Evolutionary conservation across 2,329 filamentous ascomycete genomes (phyloP).

Genomic region (Apiospora saccharicola): DNA sequence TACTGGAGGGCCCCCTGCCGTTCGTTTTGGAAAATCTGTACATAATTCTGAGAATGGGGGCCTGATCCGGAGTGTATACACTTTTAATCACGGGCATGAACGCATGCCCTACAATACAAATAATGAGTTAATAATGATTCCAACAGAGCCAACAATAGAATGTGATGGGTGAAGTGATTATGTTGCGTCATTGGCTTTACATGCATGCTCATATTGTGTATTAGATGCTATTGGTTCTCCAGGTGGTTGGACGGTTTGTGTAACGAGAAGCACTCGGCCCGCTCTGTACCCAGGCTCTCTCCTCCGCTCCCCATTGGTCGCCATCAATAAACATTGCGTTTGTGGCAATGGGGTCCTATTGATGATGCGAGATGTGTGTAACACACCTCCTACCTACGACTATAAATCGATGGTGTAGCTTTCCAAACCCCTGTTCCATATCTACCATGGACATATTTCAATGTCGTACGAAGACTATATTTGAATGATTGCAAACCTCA

Average conservation of each 20-base stretch:
- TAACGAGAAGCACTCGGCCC: background rate
- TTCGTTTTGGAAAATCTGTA: constrained; percentile 17
- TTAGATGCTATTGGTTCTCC: background rate
- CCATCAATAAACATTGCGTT: too few relatives aligned
- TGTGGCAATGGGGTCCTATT: background rate
- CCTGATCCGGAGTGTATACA: constrained; percentile 9
- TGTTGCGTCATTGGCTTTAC: background rate
- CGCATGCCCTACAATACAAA: constrained; percentile 1
- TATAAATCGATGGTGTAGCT: too few relatives aligned
- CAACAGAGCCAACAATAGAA: background rate
- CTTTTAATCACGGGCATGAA: constrained; percentile 20
- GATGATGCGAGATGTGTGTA: background rate
- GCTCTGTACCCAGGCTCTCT: background rate
- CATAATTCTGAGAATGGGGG: constrained; percentile 21
- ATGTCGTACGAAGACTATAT: too few relatives aligned
- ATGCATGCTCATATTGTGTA: background rate
- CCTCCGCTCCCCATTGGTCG: background rate
- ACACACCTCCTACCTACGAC: too few relatives aligned
- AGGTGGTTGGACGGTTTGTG: background rate
- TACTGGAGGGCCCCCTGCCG: constrained; percentile 17
- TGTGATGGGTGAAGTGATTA: background rate
- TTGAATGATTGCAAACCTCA: too few relatives aligned
- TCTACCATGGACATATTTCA: too few relatives aligned
- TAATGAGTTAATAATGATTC: constrained; percentile 14
- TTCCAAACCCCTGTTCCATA: too few relatives aligned